Evolutionary conservation across 805 yeast species (phyloP).

Genomic region (Scheffersomyces coipomensis): DNA sequence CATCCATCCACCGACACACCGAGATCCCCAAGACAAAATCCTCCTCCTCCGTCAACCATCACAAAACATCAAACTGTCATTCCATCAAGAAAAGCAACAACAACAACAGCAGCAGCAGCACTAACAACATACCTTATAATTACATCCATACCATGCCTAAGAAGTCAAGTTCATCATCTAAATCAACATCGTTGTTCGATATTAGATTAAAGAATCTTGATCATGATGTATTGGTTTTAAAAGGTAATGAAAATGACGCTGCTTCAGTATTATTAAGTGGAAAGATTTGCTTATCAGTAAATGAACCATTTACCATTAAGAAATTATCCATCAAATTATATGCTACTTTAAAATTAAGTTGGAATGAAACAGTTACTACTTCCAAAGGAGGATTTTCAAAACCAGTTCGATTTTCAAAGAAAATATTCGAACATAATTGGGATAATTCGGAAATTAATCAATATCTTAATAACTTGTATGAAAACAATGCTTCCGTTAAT

Average conservation of each 20-base stretch:
- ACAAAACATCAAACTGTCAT: too few relatives aligned
- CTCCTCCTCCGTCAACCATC: too few relatives aligned
- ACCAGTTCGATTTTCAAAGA: constrained; percentile 55
- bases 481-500: constrained; percentile 13
- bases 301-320: constrained; percentile 72
- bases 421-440: constrained; percentile 78
- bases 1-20: too few relatives aligned
- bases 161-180: constrained; percentile 8
- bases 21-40: too few relatives aligned
- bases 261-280: constrained; percentile 76
- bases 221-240: constrained; percentile 74
- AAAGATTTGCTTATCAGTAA: constrained; percentile 68
- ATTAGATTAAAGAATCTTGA: constrained; percentile 65
- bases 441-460: constrained; percentile 59
- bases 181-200: constrained; percentile 37
- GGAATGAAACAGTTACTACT: constrained; percentile 55
- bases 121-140: too few relatives aligned
- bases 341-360: constrained; percentile 64
- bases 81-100: too few relatives aligned
- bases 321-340: constrained; percentile 61
- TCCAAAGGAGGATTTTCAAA: constrained; percentile 45
- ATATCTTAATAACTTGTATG: constrained; percentile 30
- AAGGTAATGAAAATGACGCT: constrained; percentile 78
- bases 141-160: constrained; percentile 4
- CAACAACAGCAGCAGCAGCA: too few relatives aligned